A percentile compares a stretch with the other conserved stretches of the same genome.
Conservation (phyloP, 208 protist species). For the Porcisia hertigi region DNA sequence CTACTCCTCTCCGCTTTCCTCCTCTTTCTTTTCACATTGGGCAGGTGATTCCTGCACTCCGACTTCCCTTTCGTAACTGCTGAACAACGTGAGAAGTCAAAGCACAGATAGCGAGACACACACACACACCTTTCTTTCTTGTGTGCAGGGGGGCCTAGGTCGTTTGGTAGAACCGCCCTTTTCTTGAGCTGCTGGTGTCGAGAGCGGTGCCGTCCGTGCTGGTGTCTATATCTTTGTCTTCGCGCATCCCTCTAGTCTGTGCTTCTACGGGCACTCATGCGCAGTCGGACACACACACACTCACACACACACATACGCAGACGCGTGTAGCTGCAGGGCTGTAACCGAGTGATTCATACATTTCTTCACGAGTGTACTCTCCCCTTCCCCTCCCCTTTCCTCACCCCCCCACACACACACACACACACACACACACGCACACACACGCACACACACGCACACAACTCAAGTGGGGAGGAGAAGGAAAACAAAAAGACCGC, state of each 20-base stretch:
- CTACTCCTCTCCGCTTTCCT: neutral
- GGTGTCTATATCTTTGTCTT: neutral
- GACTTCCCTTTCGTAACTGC: neutral
- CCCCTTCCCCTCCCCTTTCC: too few relatives aligned
- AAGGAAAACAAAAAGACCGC: neutral
- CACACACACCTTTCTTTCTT: neutral
- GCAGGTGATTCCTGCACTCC: too few relatives aligned
- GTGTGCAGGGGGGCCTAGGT: neutral
- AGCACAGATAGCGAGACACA: neutral
- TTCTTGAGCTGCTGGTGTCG: neutral
- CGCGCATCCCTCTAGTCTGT: neutral
- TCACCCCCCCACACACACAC: too few relatives aligned
- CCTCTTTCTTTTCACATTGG: neutral
- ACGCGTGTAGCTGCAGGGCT: constrained; percentile 14
- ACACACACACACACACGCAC: neutral
- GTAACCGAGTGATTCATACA: neutral
- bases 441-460: neutral
- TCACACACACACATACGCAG: constrained; percentile 6
- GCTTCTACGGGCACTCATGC: neutral
- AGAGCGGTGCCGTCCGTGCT: neutral
- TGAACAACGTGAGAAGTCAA: neutral
- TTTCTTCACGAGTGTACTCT: neutral
- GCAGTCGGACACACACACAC: constrained; percentile 4
- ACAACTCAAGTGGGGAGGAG: neutral
- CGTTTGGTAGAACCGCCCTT: neutral